These are phyloP conservation scores for Phylloporus sp. DNA, from an alignment of 1,284 basidiomycete species.

Conservation along the genomic window DNA sequence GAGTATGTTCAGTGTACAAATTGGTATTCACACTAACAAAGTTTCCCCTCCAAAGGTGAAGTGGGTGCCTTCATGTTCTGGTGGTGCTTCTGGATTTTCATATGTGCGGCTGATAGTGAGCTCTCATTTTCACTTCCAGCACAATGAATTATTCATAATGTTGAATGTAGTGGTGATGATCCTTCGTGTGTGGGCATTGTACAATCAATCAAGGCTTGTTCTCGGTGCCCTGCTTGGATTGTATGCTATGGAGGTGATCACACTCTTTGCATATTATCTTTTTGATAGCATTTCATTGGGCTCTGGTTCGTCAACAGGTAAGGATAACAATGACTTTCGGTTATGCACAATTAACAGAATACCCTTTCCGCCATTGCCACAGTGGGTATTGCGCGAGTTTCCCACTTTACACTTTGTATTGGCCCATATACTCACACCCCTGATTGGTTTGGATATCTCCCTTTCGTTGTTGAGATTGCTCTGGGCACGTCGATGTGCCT, in stretches of 20 bases:
- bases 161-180: slow-evolving; percentile 5
- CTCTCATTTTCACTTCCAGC: background rate
- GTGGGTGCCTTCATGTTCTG: background rate
- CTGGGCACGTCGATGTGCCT: no score
- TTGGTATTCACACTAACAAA: background rate
- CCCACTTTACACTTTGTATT: background rate
- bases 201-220: background rate
- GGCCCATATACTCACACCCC: background rate
- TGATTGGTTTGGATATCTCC: background rate
- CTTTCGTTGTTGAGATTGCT: background rate
- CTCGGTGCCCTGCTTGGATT: background rate
- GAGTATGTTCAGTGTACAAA: background rate
- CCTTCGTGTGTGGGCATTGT: slow-evolving; percentile 3
- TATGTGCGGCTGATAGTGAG: slow-evolving; percentile 5
- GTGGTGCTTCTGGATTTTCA: background rate
- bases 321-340: background rate
- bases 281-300: background rate
- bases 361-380: background rate
- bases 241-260: background rate
- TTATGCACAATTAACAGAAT: background rate
- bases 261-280: background rate
- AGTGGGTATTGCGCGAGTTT: background rate
- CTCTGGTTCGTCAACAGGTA: background rate
- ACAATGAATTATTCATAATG: background rate
- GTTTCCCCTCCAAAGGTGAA: background rate